Evolutionary conservation across 2,329 filamentous ascomycete species (phyloP), one percentile per base, ranked within the genome.

Genomic region (Aspergillus quadrilineatus): DNA sequence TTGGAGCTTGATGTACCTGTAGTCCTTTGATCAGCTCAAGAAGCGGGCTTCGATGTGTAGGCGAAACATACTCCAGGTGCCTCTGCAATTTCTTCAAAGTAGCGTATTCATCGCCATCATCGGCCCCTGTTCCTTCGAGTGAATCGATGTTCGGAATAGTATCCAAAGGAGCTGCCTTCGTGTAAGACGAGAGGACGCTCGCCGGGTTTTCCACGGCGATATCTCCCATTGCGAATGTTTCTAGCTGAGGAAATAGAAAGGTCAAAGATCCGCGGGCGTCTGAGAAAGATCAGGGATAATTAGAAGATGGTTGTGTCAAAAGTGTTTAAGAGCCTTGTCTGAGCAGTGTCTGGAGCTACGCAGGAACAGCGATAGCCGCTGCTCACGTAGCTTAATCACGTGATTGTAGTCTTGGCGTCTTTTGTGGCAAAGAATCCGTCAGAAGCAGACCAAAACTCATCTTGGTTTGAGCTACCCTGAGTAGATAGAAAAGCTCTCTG

Each of bases 41-140:
- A 36, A 42, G 49, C 6, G 12, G 8, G 14, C 12, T 26, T n/a
- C 22, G 50, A 26, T 30, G 60, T 47, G 17, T 29, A 12, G 49
- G 34, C 37, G 6, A 26, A 50, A 55, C 85, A 67, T 84, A 97
- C 87, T 99, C 94, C 67, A 97, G 80, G 80, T 97, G 92, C 73
- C 93, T 84, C 78, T 99, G 93, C 63, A 97, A 85, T 81, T 95
- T 94, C 83, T 99, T 99, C 76, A 97, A 83, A 41, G 88, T 92
- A 51, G 90, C 91, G 76, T 99, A 99, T 74, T 97, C 93, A 75
- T 97, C 93, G 63, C 86, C 89, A 49, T 87, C 88, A 69, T 96
- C 92, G 55, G 85, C 85, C 14, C 86, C 84, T 60, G 92, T 81
- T 59, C 91, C 92, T 76, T 97, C 93, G 63, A 97, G 86, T 65